phyloP scores from a whole-genome alignment of 805 yeast species.

The Candida insectorum region DNA sequence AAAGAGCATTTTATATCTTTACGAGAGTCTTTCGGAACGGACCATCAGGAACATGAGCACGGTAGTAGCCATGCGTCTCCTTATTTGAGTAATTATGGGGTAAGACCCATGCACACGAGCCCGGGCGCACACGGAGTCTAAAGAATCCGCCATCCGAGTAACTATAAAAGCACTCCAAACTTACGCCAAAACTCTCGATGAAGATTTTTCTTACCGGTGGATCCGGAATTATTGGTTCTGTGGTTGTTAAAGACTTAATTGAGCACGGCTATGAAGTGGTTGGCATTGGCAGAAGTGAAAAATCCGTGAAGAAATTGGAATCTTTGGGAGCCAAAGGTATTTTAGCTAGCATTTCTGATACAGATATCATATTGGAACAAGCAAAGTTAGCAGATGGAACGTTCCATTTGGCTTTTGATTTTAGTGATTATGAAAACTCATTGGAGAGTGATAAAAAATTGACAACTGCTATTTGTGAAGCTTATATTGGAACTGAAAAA shows the following conservation, averaged over 20 bases:
- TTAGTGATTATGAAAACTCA: slow-evolving; percentile 18
- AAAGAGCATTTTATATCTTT: too few species aligned
- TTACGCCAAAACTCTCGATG: too few species aligned
- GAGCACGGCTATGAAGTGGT: slow-evolving; percentile 20
- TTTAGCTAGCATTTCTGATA: slow-evolving; percentile 24
- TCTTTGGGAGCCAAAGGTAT: slow-evolving; percentile 15
- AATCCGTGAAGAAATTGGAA: slow-evolving; percentile 16
- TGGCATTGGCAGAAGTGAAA: slow-evolving; percentile 30
- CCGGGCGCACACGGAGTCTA: too few species aligned
- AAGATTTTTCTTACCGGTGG: slow-evolving; percentile 34
- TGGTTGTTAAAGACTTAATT: slow-evolving; percentile 16
- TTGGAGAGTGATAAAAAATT: slow-evolving; percentile 23
- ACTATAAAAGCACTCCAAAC: too few species aligned
- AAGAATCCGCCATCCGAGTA: too few species aligned
- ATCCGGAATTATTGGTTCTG: slow-evolving; percentile 30
- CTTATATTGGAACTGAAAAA: slow-evolving; percentile 24
- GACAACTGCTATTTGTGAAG: slow-evolving; percentile 20
- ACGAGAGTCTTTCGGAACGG: too few species aligned
- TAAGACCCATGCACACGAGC: too few species aligned
- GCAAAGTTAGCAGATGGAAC: slow-evolving; percentile 30
- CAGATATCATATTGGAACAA: slow-evolving; percentile 21
- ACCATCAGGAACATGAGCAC: too few species aligned
- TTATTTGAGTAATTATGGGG: too few species aligned
- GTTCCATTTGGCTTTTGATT: slow-evolving; percentile 35
- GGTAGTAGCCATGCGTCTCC: too few species aligned